Percentiles rank a stretch among this genome's conserved stretches.
phyloP scores from a whole-genome alignment of 257 asterid species.

The Coffea eugenioides region DNA sequence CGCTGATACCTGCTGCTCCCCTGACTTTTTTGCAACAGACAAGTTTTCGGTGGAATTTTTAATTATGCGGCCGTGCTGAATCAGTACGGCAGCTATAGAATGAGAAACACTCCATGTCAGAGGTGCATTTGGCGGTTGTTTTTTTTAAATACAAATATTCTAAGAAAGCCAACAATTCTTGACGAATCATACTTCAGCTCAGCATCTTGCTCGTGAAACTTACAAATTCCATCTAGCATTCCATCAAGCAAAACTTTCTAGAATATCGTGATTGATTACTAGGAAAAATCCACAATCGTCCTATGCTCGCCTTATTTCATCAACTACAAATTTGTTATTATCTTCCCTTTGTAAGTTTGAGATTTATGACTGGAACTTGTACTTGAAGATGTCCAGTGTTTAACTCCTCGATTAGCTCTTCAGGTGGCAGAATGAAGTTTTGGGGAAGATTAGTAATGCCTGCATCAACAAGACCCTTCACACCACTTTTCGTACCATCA shows the following conservation, averaged over 20 bases:
- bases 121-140: too few species aligned
- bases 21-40: too few species aligned
- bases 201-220: constrained; percentile 53
- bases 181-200: constrained; percentile 38
- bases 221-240: constrained; percentile 44
- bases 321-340: constrained; percentile 19
- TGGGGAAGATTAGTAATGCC: constrained; percentile 20
- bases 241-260: constrained; percentile 40
- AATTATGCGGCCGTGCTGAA: too few species aligned
- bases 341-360: constrained; percentile 16
- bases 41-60: too few species aligned
- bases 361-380: constrained; percentile 49
- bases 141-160: too few species aligned
- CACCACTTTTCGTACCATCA: constrained; percentile 24
- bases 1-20: too few species aligned
- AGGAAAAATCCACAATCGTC: constrained; percentile 57
- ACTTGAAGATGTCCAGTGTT: constrained; percentile 4
- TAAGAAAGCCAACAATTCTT: constrained; percentile 47
- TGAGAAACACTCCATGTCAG: too few species aligned
- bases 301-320: constrained; percentile 41
- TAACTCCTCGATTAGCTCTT: constrained; percentile 39
- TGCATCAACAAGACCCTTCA: constrained; percentile 34
- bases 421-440: constrained; percentile 26
- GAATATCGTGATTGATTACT: constrained; percentile 56
- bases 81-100: too few species aligned